phyloP scores from a whole-genome alignment of 2,329 filamentous ascomycete species.

The Drechslerella stenobrocha region DNA sequence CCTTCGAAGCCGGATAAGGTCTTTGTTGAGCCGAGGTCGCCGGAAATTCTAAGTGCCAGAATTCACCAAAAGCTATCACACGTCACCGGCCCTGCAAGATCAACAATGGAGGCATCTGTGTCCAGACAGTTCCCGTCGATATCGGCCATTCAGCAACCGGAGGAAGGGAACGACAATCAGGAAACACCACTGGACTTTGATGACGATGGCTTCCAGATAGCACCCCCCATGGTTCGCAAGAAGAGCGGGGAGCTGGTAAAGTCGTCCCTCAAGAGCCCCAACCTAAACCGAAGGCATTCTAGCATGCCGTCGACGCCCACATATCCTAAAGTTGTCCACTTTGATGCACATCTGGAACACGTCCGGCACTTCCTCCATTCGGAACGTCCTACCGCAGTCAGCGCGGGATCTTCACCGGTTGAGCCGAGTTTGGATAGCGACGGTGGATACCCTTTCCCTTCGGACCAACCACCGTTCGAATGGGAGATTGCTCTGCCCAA shows the following conservation, averaged over 20 bases:
- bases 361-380: conserved; percentile 94
- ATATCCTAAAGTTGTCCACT: conserved; percentile 96
- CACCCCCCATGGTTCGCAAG: conserved; percentile 93
- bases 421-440: conserved; percentile 81
- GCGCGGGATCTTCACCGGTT: conserved; percentile 86
- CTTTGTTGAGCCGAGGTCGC: conserved; percentile 53
- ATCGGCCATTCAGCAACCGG: conserved; percentile 56
- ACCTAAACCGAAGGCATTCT: conserved; percentile 73
- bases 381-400: conserved; percentile 92
- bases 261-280: conserved; percentile 78
- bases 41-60: conserved; percentile 53
- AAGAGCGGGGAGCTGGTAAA: conserved; percentile 97
- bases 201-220: conserved; percentile 64
- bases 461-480: conserved; percentile 67
- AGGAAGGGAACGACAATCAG: conserved; percentile 19
- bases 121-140: conserved; percentile 52
- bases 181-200: conserved; percentile 58
- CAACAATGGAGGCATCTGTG: conserved; percentile 63
- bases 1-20: conserved; percentile 51
- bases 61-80: conserved; percentile 41
- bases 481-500: conserved; percentile 87
- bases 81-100: conserved; percentile 56
- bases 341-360: conserved; percentile 93
- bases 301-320: conserved; percentile 98
- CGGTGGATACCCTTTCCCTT: conserved; percentile 80